Conservation (phyloP, 805 yeast species). For the Yarrowia alimentaria region DNA sequence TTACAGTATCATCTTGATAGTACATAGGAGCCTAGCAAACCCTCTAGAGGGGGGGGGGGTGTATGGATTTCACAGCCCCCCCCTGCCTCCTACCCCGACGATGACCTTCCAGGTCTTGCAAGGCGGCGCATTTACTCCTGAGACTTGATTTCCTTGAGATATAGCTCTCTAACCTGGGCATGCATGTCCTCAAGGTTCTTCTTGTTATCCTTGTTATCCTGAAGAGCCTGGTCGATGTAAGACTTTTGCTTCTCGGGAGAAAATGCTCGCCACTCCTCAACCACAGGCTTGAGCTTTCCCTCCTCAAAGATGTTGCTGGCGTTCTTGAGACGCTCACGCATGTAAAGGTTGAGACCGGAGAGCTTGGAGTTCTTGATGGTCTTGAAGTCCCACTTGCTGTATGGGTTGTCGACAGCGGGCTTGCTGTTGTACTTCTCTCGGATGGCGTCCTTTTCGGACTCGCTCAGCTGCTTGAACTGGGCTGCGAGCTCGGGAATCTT, state of each 20-base stretch:
- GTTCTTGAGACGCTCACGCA: background rate
- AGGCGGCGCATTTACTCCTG: no score
- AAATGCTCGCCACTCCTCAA: background rate
- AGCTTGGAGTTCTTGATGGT: conserved; percentile 6
- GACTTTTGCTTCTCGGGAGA: background rate
- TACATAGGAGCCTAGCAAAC: no score
- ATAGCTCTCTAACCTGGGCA: no score
- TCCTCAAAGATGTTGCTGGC: background rate
- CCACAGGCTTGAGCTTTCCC: background rate
- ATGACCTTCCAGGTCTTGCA: no score
- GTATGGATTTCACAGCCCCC: no score
- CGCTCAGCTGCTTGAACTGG: background rate
- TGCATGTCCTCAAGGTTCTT: conserved; percentile 37
- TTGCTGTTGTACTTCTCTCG: background rate
- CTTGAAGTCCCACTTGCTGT: conserved; percentile 6
- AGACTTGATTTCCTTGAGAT: no score
- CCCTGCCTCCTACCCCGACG: no score
- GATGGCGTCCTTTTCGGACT: conserved; percentile 11
- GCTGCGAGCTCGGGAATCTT: background rate
- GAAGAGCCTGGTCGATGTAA: background rate
- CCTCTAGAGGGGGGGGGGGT: no score
- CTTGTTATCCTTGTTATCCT: conserved; percentile 31
- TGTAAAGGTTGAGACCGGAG: conserved; percentile 20
- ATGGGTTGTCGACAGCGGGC: background rate
- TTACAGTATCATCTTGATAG: no score